Evolutionary conservation across 306 rosid species (phyloP).

Genomic region (Fragaria vesca): DNA sequence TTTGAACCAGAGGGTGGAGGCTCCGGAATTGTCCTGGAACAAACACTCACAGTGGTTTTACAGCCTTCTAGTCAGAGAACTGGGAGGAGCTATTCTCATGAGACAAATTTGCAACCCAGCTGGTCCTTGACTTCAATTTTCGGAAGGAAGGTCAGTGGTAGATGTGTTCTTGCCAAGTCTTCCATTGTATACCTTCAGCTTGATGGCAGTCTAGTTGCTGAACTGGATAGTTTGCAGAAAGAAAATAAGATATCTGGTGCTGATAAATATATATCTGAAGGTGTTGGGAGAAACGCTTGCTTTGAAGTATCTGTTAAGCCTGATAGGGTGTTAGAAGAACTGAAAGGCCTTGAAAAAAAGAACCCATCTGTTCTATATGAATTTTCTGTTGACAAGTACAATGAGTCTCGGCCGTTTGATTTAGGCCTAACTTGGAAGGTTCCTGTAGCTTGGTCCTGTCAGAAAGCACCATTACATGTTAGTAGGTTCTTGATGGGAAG

Average conservation of each 20-base stretch:
- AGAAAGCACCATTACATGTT: constrained; percentile 73
- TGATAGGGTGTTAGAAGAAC: constrained; percentile 54
- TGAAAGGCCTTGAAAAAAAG: constrained; percentile 30
- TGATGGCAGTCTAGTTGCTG: constrained; percentile 55
- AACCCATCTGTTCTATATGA: constrained; percentile 55
- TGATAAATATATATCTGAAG: constrained; percentile 38
- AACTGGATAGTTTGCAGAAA: constrained; percentile 53
- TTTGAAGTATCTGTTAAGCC: constrained; percentile 79
- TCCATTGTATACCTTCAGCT: constrained; percentile 77
- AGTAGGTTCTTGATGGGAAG: constrained; percentile 88
- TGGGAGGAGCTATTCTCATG: constrained; percentile 27
- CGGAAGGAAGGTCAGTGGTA: constrained; percentile 69
- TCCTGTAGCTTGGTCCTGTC: constrained; percentile 75
- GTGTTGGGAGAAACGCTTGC: constrained; percentile 41
- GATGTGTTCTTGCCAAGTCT: constrained; percentile 73
- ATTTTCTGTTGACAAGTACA: constrained; percentile 53
- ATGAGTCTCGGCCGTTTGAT: constrained; percentile 60
- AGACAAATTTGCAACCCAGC: constrained; percentile 64
- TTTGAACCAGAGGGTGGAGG: constrained; percentile 37
- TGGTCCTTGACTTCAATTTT: constrained; percentile 88
- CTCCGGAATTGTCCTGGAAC: constrained; percentile 65
- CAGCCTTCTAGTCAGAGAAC: constrained; percentile 51
- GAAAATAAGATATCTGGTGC: constrained; percentile 29
- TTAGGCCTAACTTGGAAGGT: constrained; percentile 73
- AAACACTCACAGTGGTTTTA: constrained; percentile 85